Conservation (phyloP, 2,329 filamentous ascomycete genomes). For the Claviceps arundinis region DNA sequence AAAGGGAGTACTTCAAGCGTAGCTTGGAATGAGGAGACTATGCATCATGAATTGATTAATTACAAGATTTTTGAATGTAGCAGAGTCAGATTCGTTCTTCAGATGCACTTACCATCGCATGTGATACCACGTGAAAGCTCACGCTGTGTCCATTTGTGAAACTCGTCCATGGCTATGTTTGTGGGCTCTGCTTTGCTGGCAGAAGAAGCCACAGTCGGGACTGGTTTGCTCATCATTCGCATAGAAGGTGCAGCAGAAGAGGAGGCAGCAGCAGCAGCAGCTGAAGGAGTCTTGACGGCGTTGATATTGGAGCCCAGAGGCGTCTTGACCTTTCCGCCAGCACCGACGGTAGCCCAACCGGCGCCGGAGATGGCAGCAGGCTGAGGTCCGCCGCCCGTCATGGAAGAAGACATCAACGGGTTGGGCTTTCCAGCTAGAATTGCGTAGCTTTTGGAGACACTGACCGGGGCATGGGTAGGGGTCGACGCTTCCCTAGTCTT, state of each 20-base stretch:
- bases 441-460: slow-evolving; percentile 75
- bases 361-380: slow-evolving; percentile 13
- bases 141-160: slow-evolving; percentile 80
- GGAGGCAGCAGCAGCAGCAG: slow-evolving; percentile 15
- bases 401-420: slow-evolving; percentile 6
- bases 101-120: slow-evolving; percentile 35
- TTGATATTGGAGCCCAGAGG: slow-evolving; percentile 38
- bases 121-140: slow-evolving; percentile 59
- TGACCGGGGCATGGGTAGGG: slow-evolving; percentile 33
- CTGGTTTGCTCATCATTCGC: slow-evolving; percentile 38
- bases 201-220: slow-evolving; percentile 27
- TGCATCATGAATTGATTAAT: background rate
- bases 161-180: slow-evolving; percentile 65
- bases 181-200: slow-evolving; percentile 24
- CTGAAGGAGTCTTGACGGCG: slow-evolving; percentile 26
- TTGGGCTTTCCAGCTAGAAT: slow-evolving; percentile 74
- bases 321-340: slow-evolving; percentile 79
- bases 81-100: slow-evolving; percentile 13
- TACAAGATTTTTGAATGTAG: slow-evolving; percentile 9
- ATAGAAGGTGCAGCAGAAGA: slow-evolving; percentile 21
- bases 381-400: slow-evolving; percentile 21
- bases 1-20: slow-evolving; percentile 63
- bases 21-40: slow-evolving; percentile 70
- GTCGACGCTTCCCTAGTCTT: slow-evolving; percentile 43
- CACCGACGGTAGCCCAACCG: slow-evolving; percentile 92